Evolutionary conservation across 2,329 filamentous ascomycete species (phyloP).

Genomic region (Fulvia fulva): DNA sequence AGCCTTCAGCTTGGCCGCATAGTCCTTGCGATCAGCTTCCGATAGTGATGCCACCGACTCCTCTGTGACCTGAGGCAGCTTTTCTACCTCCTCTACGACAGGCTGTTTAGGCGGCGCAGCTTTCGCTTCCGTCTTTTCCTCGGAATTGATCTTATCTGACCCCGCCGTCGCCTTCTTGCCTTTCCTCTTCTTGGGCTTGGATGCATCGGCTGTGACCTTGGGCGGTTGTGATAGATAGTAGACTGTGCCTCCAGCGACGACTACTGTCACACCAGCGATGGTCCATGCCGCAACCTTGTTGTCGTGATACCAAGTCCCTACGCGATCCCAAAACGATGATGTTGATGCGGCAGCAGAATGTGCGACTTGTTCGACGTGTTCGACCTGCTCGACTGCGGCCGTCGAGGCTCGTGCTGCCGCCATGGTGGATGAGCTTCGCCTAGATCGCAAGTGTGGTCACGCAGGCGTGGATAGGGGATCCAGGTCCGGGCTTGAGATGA

Average conservation of each 20-base stretch:
- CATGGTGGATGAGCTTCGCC: slow-evolving; percentile 10
- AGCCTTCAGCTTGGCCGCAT: slow-evolving; percentile 87
- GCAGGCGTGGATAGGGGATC: slow-evolving; percentile 5
- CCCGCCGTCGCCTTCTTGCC: slow-evolving; percentile 63
- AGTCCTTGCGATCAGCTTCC: slow-evolving; percentile 72
- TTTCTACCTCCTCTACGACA: slow-evolving; percentile 39
- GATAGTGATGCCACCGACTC: slow-evolving; percentile 41
- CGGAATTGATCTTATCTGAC: slow-evolving; percentile 46
- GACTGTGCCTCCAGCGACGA: slow-evolving; percentile 84
- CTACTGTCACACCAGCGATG: slow-evolving; percentile 89
- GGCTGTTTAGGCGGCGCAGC: slow-evolving; percentile 26
- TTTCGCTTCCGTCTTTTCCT: slow-evolving; percentile 23
- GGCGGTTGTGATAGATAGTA: slow-evolving; percentile 69
- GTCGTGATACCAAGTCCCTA: slow-evolving; percentile 88
- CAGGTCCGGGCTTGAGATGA: background rate
- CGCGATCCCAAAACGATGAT: slow-evolving; percentile 78
- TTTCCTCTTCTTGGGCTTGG: slow-evolving; percentile 86
- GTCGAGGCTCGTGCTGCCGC: slow-evolving; percentile 9
- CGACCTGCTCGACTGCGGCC: slow-evolving; percentile 16
- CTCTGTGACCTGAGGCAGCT: slow-evolving; percentile 49
- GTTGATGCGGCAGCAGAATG: slow-evolving; percentile 44
- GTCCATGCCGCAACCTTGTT: slow-evolving; percentile 96
- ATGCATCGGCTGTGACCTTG: slow-evolving; percentile 39
- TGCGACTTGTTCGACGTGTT: slow-evolving; percentile 19
- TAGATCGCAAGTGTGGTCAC: background rate